Conservation (phyloP, 139 green algal species). For the Parachlorella kessleri region DNA sequence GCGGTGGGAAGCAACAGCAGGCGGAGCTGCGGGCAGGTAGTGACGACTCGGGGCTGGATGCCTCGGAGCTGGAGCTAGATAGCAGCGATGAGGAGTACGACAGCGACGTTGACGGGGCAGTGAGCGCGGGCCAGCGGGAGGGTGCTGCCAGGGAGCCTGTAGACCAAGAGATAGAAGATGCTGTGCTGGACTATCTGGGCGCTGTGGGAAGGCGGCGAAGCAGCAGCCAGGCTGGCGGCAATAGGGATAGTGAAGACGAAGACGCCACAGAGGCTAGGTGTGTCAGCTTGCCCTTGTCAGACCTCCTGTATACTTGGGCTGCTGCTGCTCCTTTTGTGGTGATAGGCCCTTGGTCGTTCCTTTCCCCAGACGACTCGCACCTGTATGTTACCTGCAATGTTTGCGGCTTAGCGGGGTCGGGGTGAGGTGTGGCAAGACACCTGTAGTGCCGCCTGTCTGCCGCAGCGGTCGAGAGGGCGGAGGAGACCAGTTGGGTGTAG, state of each 20-base stretch:
- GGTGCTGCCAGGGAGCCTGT: too few species aligned
- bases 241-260: conserved; percentile 17
- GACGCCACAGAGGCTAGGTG: too few species aligned
- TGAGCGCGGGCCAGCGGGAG: conserved; percentile 27
- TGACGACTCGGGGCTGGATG: conserved; percentile 13
- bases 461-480: conserved; percentile 19
- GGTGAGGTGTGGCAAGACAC: too few species aligned
- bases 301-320: too few species aligned
- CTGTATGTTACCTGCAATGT: too few species aligned
- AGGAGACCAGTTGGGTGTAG: not conserved
- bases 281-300: too few species aligned
- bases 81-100: conserved; percentile 56
- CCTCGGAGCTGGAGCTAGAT: conserved; percentile 39
- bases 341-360: too few species aligned
- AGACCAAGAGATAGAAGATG: conserved; percentile 60
- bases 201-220: conserved; percentile 6
- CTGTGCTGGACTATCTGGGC: conserved; percentile 56
- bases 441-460: not conserved
- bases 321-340: too few species aligned
- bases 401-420: too few species aligned
- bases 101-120: conserved; percentile 16
- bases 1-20: not conserved
- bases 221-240: not conserved
- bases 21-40: not conserved
- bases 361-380: too few species aligned